These are phyloP conservation scores for Crithidia mellificae DNA, from an alignment of 208 protist genomes.

Conservation along the genomic window DNA sequence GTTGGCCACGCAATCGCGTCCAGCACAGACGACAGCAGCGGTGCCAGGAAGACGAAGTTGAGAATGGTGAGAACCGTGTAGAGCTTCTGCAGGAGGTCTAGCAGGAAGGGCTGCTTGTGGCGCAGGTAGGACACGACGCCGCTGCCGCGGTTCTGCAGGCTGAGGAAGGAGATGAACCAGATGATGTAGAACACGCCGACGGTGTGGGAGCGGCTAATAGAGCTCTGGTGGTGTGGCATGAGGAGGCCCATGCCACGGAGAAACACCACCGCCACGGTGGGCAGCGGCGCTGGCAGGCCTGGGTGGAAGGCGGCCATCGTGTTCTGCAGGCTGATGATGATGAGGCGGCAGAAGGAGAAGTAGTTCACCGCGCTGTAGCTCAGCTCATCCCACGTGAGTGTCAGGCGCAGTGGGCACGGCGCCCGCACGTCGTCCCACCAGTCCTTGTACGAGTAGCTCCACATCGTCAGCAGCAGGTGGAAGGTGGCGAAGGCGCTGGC, in stretches of 20 bases:
- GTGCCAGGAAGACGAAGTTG: conserved; percentile 48
- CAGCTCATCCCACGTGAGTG: conserved; percentile 67
- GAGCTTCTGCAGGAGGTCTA: conserved; percentile 41
- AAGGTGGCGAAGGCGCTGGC: conserved; percentile 36
- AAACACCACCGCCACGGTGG: conserved; percentile 42
- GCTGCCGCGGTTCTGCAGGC: not conserved
- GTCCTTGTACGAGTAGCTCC: conserved; percentile 40
- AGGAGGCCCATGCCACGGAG: conserved; percentile 58
- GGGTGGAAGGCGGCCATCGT: conserved; percentile 66
- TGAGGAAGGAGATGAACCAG: conserved; percentile 27
- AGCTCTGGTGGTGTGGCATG: conserved; percentile 58
- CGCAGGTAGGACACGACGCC: conserved; percentile 15
- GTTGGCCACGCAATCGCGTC: conserved; percentile 72
- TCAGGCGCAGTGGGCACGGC: conserved; percentile 55
- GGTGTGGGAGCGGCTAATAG: conserved; percentile 19
- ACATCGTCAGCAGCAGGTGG: conserved; percentile 41
- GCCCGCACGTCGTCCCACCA: conserved; percentile 44
- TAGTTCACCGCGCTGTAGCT: conserved; percentile 67
- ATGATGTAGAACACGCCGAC: conserved; percentile 35
- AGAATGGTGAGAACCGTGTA: conserved; percentile 37
- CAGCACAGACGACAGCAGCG: conserved; percentile 49
- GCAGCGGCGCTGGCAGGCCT: conserved; percentile 49
- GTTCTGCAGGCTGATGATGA: conserved; percentile 49
- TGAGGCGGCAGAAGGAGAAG: conserved; percentile 46
- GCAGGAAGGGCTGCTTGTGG: conserved; percentile 21